A percentile compares a stretch with the other conserved stretches of the same genome.
phyloP scores from a whole-genome alignment of 2,329 filamentous ascomycete genomes.

The Sarocladium oryzae region DNA sequence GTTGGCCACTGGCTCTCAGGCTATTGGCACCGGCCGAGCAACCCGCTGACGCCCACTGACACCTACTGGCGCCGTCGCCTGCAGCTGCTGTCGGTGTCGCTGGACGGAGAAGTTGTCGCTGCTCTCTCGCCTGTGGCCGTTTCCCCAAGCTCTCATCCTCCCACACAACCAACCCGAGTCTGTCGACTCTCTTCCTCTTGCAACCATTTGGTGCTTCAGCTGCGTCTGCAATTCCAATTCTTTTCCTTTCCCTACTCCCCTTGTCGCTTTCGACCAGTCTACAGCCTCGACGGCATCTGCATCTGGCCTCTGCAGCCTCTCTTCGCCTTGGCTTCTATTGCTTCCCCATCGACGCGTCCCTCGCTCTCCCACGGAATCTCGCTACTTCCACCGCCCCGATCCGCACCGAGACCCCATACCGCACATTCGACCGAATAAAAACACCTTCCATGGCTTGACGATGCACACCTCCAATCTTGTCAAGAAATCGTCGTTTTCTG shows the following conservation, averaged over 20 bases:
- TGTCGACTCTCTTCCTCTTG: conserved; percentile 4
- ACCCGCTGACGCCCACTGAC: background rate
- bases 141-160: background rate
- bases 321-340: background rate
- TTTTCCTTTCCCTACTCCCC: background rate
- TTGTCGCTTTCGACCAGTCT: background rate
- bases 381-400: background rate
- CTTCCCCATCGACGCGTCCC: background rate
- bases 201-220: background rate
- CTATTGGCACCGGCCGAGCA: too few species aligned
- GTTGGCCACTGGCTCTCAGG: too few species aligned
- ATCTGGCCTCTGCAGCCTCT: background rate
- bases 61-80: background rate
- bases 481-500: conserved; percentile 20
- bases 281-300: background rate
- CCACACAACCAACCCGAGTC: background rate
- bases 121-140: background rate
- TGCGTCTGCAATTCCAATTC: conserved; percentile 7
- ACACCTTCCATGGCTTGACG: conserved; percentile 16
- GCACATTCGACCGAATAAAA: background rate
- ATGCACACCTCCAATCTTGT: conserved; percentile 18
- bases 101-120: too few species aligned
- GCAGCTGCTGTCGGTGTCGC: background rate
- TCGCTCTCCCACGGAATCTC: background rate
- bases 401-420: background rate